Percentiles rank a stretch among this genome's conserved stretches.
These are phyloP conservation scores for Candida tibetensis DNA, from an alignment of 805 yeast species.

Conservation along the genomic window DNA sequence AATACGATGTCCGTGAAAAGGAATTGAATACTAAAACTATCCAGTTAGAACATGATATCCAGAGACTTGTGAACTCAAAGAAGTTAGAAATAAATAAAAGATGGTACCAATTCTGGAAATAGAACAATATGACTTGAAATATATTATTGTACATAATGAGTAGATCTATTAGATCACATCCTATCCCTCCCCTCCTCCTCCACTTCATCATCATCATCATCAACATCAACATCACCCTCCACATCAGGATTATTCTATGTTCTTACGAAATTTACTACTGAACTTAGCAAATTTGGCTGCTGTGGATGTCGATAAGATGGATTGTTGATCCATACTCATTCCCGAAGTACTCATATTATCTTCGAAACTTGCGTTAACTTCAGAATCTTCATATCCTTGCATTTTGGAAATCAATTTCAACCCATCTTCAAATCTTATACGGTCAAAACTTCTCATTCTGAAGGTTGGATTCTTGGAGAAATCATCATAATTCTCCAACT, in stretches of 20 bases:
- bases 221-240: too few relatives aligned
- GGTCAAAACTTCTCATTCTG: slow-evolving; percentile 57
- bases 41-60: slow-evolving; percentile 23
- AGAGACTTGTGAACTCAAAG: slow-evolving; percentile 27
- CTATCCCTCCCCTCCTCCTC: too few relatives aligned
- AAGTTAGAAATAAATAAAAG: slow-evolving; percentile 15
- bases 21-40: slow-evolving; percentile 16
- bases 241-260: slow-evolving; percentile 6
- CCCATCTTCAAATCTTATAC: slow-evolving; percentile 74
- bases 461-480: slow-evolving; percentile 50
- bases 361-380: slow-evolving; percentile 3
- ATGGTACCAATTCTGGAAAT: slow-evolving; percentile 14
- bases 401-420: slow-evolving; percentile 55
- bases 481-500: slow-evolving; percentile 60
- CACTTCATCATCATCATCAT: too few relatives aligned
- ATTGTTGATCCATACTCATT: slow-evolving; percentile 16
- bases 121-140: too few relatives aligned
- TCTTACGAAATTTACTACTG: slow-evolving; percentile 15
- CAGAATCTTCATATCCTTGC: slow-evolving; percentile 19
- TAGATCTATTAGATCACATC: too few relatives aligned
- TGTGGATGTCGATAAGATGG: slow-evolving; percentile 20
- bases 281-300: slow-evolving; percentile 18
- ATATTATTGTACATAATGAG: too few relatives aligned
- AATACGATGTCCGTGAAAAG: slow-evolving; percentile 24
- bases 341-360: neutral